Evolutionary conservation across 257 asterid genomes (phyloP), one percentile per base, ranked within the genome.

Genomic region (Salvia hispanica): DNA sequence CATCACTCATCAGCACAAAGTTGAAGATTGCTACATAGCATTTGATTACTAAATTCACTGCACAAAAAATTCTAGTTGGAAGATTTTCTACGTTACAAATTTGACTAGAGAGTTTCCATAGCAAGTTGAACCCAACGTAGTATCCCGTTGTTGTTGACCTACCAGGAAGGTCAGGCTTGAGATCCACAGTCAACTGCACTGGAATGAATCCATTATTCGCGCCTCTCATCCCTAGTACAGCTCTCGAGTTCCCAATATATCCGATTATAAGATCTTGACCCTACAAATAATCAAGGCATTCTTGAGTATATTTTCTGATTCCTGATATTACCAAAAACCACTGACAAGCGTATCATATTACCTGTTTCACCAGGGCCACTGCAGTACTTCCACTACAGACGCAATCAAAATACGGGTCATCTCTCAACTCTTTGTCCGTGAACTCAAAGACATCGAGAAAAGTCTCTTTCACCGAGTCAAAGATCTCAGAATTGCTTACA

Each of bases 141-240:
- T 16, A 62, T 13, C 34, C 55, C 3, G 7, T 46, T 5, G 51
- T 16, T 39, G 21, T 51, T 66, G 9, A 55, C 28, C 58, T 64
- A 87, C 98, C 96, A 71, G 98, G 98, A 77, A 92, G 85, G 72
- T 79, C 84, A 76, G 98, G 98, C 71, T 92, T 92, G 72, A 87
- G 92, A 87, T 92, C 96, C 70, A 89, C 91, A 40, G 95, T 91
- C 83, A 88, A 75, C 79, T 89, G 96, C 14, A 91, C 84, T 9
- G 95, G 83, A 67, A 53, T 68, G 40, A 92, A 85, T 66, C 75
- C 71, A 77, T 86, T 79, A 66, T 79, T 80, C 63, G 74, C 76
- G 76, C 81, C 88, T 74, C 91, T 80, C 21, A 88, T 81, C 70
- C 82, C 98, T 78, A 92, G 62, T 64, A 92, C 77, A 70, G 96